Percentiles rank a stretch among this genome's conserved stretches.
Conservation (phyloP, 2,329 filamentous ascomycete species). For the Mollisiaceae sp. region DNA sequence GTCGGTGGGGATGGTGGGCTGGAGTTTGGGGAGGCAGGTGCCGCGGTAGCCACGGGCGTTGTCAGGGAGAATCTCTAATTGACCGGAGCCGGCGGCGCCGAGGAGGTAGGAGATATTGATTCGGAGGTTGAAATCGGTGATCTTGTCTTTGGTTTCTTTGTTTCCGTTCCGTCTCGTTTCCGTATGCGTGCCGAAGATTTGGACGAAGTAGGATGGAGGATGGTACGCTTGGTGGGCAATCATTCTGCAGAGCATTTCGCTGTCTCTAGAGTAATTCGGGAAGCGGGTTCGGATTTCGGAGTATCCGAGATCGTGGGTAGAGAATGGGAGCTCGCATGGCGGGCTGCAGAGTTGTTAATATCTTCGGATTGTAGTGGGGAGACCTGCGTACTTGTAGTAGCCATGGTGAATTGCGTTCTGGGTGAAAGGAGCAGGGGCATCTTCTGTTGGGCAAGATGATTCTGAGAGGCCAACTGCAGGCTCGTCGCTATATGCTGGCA, state of each 20-base stretch:
- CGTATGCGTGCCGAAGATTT: conserved; percentile 42
- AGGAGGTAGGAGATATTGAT: conserved; percentile 65
- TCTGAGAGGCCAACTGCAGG: conserved; percentile 9
- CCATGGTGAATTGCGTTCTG: background rate
- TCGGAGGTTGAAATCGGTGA: conserved; percentile 64
- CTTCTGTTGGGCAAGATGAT: background rate
- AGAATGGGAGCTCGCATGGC: conserved; percentile 35
- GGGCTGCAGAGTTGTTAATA: conserved; percentile 14
- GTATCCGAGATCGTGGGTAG: conserved; percentile 32
- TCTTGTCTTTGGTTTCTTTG: conserved; percentile 53
- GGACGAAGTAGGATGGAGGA: conserved; percentile 38
- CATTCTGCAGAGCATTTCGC: conserved; percentile 33
- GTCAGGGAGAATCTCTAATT: conserved; percentile 59
- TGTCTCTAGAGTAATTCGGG: conserved; percentile 36
- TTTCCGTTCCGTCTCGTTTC: conserved; percentile 40
- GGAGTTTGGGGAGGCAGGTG: conserved; percentile 59
- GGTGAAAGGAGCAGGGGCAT: background rate
- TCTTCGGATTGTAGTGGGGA: background rate
- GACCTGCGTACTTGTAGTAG: background rate
- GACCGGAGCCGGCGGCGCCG: conserved; percentile 50
- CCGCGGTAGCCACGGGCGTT: conserved; percentile 69
- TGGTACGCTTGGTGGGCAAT: conserved; percentile 38
- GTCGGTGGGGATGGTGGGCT: conserved; percentile 46
- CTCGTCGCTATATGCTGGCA: conserved; percentile 29
- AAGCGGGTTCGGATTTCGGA: conserved; percentile 38